Conservation (phyloP, 371 early-diverging fungal species). For the Syncephalastrum contaminatum region DNA sequence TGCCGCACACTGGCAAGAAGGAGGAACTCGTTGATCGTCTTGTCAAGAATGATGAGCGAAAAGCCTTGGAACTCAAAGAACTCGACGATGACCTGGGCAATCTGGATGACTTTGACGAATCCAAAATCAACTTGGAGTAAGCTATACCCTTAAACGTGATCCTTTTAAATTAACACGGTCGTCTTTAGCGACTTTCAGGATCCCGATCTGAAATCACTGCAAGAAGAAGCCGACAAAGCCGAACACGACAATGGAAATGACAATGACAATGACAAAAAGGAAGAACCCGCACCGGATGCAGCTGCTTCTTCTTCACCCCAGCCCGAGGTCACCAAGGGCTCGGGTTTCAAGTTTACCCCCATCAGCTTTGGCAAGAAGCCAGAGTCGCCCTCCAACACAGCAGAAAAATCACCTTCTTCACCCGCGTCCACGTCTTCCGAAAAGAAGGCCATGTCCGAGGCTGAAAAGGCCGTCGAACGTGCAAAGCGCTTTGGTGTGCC, state of each 20-base stretch:
- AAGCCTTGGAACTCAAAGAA: constrained; percentile 44
- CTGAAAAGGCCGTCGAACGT: constrained; percentile 46
- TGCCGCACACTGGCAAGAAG: constrained; percentile 65
- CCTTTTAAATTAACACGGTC: neutral
- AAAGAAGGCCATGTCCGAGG: constrained; percentile 22
- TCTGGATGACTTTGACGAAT: constrained; percentile 44
- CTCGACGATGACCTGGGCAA: constrained; percentile 46
- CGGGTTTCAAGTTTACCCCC: constrained; percentile 42
- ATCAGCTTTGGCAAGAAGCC: constrained; percentile 33
- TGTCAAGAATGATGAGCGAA: constrained; percentile 55
- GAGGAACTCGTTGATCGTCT: constrained; percentile 67
- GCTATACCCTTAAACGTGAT: neutral
- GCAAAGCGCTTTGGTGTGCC: constrained; percentile 59
- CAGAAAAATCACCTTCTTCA: constrained; percentile 11
- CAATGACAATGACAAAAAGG: constrained; percentile 12
- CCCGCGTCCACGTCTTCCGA: constrained; percentile 17
- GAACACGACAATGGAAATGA: neutral
- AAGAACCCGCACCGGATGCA: constrained; percentile 9
- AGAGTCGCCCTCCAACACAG: neutral
- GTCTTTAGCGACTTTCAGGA: constrained; percentile 13
- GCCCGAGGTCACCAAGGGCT: constrained; percentile 12
- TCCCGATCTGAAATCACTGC: constrained; percentile 23
- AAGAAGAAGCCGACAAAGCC: constrained; percentile 6
- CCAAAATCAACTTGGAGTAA: constrained; percentile 33
- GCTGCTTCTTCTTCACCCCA: constrained; percentile 6